phyloP scores from a whole-genome alignment of 1,284 basidiomycete genomes.

The Singerocomus rubriflavus region DNA sequence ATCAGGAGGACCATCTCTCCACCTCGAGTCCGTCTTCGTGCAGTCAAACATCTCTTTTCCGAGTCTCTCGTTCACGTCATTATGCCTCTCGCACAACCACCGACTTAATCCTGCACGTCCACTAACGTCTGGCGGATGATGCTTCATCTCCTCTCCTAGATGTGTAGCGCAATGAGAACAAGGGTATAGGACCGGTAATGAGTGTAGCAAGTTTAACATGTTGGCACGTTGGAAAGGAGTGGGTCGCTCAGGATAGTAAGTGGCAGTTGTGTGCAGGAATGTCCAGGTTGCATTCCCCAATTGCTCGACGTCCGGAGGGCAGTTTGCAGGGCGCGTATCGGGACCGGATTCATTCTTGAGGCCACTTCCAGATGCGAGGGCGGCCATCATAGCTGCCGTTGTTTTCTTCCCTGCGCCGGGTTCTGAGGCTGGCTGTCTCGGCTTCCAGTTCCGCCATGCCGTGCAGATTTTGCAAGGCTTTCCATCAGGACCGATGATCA shows the following conservation, averaged over 20 bases:
- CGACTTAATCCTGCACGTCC: constrained; percentile 64
- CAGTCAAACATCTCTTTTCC: constrained; percentile 86
- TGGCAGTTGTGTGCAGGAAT: constrained; percentile 90
- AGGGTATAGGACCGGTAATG: constrained; percentile 83
- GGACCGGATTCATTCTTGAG: constrained; percentile 20
- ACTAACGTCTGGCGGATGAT: constrained; percentile 71
- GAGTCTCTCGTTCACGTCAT: constrained; percentile 83
- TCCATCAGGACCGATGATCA: constrained; percentile 86
- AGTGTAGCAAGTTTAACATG: constrained; percentile 76
- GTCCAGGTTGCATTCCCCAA: constrained; percentile 93
- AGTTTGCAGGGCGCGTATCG: constrained; percentile 58
- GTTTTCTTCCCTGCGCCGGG: constrained; percentile 23
- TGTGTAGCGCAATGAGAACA: constrained; percentile 83
- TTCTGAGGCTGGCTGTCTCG: constrained; percentile 24
- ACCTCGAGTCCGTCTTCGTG: constrained; percentile 73
- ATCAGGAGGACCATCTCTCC: constrained; percentile 87
- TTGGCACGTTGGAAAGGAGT: constrained; percentile 68
- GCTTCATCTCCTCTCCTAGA: constrained; percentile 65
- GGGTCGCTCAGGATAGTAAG: constrained; percentile 87
- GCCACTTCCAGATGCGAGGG: constrained; percentile 38
- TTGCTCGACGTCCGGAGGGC: constrained; percentile 84
- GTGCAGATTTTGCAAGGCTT: constrained; percentile 93
- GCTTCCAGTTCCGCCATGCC: constrained; percentile 75
- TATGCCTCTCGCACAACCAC: constrained; percentile 91
- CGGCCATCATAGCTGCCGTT: constrained; percentile 40